Evolutionary conservation across 192 early-diverging fungal genomes (phyloP), one percentile per base, ranked within the genome.

Genomic region (Mortierella hygrophila): DNA sequence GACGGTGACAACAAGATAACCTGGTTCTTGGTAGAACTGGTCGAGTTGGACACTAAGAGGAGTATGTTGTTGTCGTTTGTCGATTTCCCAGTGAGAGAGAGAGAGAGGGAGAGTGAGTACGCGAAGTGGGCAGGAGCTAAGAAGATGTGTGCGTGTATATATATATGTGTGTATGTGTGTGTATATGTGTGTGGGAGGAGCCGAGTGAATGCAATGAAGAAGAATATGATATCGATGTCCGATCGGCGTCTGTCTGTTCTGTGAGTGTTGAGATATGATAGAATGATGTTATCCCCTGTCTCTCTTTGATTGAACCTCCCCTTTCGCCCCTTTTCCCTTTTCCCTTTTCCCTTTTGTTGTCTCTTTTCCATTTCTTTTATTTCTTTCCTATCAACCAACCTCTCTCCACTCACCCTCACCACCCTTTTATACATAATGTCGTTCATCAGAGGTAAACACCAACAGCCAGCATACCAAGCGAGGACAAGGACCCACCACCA

Each of bases 401-500:
- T 46, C 41, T 54, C 35, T 72, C 68, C 37, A 57, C 46, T 55
- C 37, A 38, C 40, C 37, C 23, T 37, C 57, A 80, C 49, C 16
- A 52, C 49, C 18, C 37, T 18, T 41, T 26, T 15, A 47, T n/a
- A 26, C 20, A 74, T 9, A 81, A 82, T 82, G 81, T 82, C 81
- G 16, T 77, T 82, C 71, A 77, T 77, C 35, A 82, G 76, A 82
- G 81, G 81, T 82, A 82, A 81, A 13, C 8, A 40, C 29, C 20
- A 42, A 47, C 77, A 55, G 38, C 18, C 26, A 63, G 49, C 55
- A 57, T 18, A 60, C 10, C 41, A 76, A 9, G 35, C 32, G 26
- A 41, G 49, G 37, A 63, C 37, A 26, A 13, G 6, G 6, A 41
- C 57, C 49, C 16, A 52, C 15, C 42, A 10, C 1, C 65, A 68